These are phyloP conservation scores for Fusarium algeriense DNA, from an alignment of 2,329 filamentous ascomycete genomes.

Conservation along the genomic window DNA sequence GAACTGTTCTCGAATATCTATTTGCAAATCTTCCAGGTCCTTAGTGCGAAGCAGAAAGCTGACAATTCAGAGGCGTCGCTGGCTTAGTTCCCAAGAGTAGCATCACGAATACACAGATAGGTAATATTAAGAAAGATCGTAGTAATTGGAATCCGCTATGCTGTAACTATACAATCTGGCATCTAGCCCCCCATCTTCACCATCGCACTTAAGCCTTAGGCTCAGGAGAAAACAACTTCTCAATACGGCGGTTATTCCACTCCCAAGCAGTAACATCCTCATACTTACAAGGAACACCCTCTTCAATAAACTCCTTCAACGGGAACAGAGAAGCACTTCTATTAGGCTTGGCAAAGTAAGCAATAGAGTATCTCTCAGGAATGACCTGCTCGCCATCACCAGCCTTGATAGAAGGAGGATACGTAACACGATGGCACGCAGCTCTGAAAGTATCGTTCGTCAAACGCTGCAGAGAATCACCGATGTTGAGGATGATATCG, in stretches of 20 bases:
- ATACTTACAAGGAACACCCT: conserved; percentile 44
- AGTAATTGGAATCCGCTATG: conserved; percentile 5
- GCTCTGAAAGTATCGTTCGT: conserved; percentile 53
- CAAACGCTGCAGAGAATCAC: conserved; percentile 55
- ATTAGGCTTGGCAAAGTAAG: conserved; percentile 51
- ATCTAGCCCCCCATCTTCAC: not conserved
- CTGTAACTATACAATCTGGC: not conserved
- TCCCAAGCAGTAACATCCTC: conserved; percentile 52
- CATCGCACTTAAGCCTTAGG: not conserved
- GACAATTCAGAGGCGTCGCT: too few species aligned
- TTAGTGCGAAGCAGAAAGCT: too few species aligned
- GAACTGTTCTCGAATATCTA: too few species aligned
- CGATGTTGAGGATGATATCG: conserved; percentile 56
- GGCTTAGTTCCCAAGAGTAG: not conserved
- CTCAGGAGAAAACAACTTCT: conserved; percentile 38
- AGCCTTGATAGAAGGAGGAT: conserved; percentile 42
- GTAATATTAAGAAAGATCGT: fast-evolving
- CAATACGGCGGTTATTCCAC: conserved; percentile 48
- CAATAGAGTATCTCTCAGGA: conserved; percentile 46
- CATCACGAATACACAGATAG: fast-evolving
- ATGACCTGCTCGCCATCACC: conserved; percentile 40
- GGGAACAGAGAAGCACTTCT: conserved; percentile 48
- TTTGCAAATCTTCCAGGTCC: too few species aligned
- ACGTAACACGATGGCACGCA: conserved; percentile 52
- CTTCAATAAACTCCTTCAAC: conserved; percentile 48